These are phyloP conservation scores for Tuber magnatum DNA, from an alignment of 495 filamentous ascomycete genomes.

Conservation along the genomic window DNA sequence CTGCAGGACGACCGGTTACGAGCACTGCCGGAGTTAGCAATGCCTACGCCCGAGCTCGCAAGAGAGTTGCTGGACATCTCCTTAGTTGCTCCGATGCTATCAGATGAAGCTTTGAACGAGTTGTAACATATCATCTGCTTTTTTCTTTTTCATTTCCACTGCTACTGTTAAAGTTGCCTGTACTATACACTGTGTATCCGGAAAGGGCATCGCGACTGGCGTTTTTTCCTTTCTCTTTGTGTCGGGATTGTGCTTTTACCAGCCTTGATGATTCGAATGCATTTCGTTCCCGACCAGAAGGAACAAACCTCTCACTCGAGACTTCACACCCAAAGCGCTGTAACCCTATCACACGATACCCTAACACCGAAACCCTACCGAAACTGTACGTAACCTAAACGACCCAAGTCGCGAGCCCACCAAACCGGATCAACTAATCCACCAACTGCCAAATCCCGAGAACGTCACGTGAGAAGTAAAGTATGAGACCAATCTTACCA, in stretches of 20 bases:
- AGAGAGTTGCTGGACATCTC: constrained; percentile 7
- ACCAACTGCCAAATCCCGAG: neutral
- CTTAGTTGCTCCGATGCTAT: constrained; percentile 5
- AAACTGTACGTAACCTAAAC: neutral
- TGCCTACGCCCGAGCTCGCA: constrained; percentile 10
- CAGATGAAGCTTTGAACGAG: neutral
- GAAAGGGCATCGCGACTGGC: constrained; percentile 13
- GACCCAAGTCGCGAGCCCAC: neutral
- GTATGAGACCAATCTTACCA: too few relatives aligned
- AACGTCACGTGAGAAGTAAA: too few relatives aligned
- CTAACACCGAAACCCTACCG: neutral
- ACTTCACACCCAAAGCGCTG: neutral
- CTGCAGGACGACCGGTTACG: neutral
- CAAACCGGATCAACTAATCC: neutral
- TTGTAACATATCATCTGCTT: constrained; percentile 8
- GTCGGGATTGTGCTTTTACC: constrained; percentile 6
- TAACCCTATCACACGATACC: neutral
- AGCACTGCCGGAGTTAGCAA: neutral
- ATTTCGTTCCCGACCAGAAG: neutral
- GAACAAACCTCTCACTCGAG: neutral
- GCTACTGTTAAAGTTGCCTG: neutral
- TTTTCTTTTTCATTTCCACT: constrained; percentile 5
- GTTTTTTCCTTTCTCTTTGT: constrained; percentile 10
- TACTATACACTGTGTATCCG: neutral
- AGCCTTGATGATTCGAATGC: neutral